Evolutionary conservation across 2,329 filamentous ascomycete species (phyloP), one percentile per base, ranked within the genome.

Genomic region (Trichoderma pleuroti): DNA sequence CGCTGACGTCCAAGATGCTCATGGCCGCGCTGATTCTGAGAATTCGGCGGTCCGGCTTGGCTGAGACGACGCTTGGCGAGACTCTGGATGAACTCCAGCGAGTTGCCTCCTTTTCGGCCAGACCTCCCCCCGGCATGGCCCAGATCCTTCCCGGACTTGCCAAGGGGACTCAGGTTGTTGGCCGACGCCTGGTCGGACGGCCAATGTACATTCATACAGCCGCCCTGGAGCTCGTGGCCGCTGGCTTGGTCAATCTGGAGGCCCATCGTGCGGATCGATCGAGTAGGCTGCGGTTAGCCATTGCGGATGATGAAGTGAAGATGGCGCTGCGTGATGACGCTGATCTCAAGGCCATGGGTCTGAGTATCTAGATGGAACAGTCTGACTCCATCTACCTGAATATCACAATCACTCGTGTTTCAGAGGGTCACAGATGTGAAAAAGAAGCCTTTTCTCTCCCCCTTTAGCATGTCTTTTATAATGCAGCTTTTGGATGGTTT

Each of bases 291-390:
- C 87, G 95, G 70, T 84, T 99, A 70, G 90, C 93, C 26, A 91
- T 98, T 74, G 92, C 93, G 14, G 93, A 97, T 72, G 95, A 98
- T 77, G 95, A 99, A 81, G 89, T 99, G 32, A 91, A 91, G 78
- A 87, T 93, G 78, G 96, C 95, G 34, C 90, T 98, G 75, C 90
- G 91, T 72, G 94, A 97, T 74, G 96, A 99, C 82, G 88, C 88
- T 9, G 93, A 98, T 78, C 91, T 97, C 69, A 94, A 91, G 80
- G 91, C 92, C 49, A 84, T 97, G 77, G 93, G 93, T 16, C 39
- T 68, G 9, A 68, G 39, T 11, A 30, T 68, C 34, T 68, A 42
- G 60, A 32, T 14, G 54, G n/a, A 10, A 7, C 10, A 18, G 3
- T 9, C 10, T 16, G 3, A 8, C 28, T n/a, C 9, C 10, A 24